Evolutionary conservation across 139 green algal genomes (phyloP), one percentile per base, ranked within the genome.

Genomic region (Bryopsis sp.): DNA sequence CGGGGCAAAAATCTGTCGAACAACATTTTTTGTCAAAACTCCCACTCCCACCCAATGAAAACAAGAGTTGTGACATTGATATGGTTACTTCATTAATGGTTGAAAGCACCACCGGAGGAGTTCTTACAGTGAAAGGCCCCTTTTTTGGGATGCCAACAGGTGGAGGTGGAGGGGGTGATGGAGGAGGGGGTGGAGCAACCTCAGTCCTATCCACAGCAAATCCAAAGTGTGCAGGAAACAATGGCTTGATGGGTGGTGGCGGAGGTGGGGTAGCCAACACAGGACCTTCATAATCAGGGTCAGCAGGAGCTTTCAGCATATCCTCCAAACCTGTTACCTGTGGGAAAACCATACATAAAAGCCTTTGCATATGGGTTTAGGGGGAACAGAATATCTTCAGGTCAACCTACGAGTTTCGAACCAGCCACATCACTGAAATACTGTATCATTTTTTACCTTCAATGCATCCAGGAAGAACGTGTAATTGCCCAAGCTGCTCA

Each of bases 1-100:
- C 50, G 82, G 82, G 7, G 82, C 82, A 26, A 86, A 61, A 36
- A 88, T 48, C 81, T 87, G 76, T 29, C 58, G 3, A 26, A 67
- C 7, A 54, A 54, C 15, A n/a, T n/a, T n/a, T n/a, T n/a, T n/a
- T n/a, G n/a, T n/a, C n/a, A n/a, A n/a, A n/a, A n/a, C n/a, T n/a
- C n/a, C n/a, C n/a, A n/a, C n/a, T n/a, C n/a, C n/a, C n/a, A n/a
- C n/a, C n/a, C n/a, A n/a, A n/a, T n/a, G n/a, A n/a, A n/a, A n/a
- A n/a, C n/a, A n/a, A n/a, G n/a, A n/a, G n/a, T n/a, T n/a, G n/a
- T n/a, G n/a, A n/a, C n/a, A n/a, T n/a, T n/a, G n/a, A n/a, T n/a
- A n/a, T n/a, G n/a, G n/a, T n/a, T n/a, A 47, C 29, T 68, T 58
- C 7, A 24, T 11, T 19, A n/a, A 48, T 43, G 59, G 8, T 31